These are phyloP conservation scores for Lipomyces sp. DNA, from an alignment of 805 yeast species.

Conservation along the genomic window DNA sequence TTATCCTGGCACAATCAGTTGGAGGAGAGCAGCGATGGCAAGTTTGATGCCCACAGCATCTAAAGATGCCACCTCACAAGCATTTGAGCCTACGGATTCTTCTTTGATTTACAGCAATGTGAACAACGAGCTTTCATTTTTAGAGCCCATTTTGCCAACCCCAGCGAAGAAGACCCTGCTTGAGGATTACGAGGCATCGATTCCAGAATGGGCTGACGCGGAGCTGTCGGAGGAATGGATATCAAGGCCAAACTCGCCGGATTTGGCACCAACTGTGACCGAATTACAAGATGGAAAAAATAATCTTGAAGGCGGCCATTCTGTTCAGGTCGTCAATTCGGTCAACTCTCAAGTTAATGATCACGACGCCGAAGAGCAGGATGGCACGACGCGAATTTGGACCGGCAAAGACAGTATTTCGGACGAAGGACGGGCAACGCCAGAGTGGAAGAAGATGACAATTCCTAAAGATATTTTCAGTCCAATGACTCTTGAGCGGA, in stretches of 20 bases:
- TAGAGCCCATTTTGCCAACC: neutral
- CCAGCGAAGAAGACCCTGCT: neutral
- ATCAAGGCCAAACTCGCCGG: slow-evolving; percentile 24
- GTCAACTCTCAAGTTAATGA: neutral
- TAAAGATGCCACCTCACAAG: no score
- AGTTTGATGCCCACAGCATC: no score
- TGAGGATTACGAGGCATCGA: slow-evolving; percentile 12
- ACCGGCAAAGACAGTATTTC: neutral
- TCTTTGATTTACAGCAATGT: no score
- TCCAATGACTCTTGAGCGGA: slow-evolving; percentile 26
- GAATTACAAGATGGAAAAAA: neutral
- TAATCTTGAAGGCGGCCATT: neutral
- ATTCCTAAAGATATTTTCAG: slow-evolving; percentile 23
- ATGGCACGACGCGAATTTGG: slow-evolving; percentile 23
- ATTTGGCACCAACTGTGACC: neutral
- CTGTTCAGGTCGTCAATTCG: no score
- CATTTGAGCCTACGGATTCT: no score
- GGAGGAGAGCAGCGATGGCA: no score
- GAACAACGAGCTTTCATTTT: neutral
- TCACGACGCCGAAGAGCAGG: neutral
- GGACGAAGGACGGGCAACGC: slow-evolving; percentile 5
- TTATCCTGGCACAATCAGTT: no score
- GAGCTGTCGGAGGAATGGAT: slow-evolving; percentile 30
- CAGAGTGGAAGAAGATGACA: slow-evolving; percentile 21
- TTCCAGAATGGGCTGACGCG: slow-evolving; percentile 25